Evolutionary conservation across 2,329 filamentous ascomycete species (phyloP).

Genomic region (Grosmannia clavigera): DNA sequence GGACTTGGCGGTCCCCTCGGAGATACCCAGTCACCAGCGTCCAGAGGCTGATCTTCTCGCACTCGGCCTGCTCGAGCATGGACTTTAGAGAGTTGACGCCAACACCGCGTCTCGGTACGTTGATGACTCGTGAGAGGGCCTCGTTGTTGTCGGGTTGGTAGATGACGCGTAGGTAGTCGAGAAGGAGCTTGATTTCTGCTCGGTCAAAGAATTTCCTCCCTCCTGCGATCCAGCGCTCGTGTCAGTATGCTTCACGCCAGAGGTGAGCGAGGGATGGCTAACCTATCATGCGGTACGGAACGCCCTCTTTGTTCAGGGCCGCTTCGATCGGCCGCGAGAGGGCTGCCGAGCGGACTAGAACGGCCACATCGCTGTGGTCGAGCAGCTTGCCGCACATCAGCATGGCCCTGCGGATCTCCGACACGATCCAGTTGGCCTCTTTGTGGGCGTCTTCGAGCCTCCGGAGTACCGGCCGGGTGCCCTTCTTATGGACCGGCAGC

Average conservation of each 20-base stretch:
- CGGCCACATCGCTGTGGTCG: conserved; percentile 64
- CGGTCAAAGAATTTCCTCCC: conserved; percentile 88
- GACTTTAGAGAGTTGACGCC: conserved; percentile 66
- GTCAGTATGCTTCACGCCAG: background rate
- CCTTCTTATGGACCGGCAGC: conserved; percentile 66
- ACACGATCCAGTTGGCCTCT: conserved; percentile 82
- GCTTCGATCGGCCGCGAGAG: conserved; percentile 80
- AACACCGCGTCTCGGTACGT: conserved; percentile 68
- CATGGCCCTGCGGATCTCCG: conserved; percentile 62
- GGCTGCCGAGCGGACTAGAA: conserved; percentile 73
- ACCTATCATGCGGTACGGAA: conserved; percentile 87
- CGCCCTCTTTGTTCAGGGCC: conserved; percentile 64
- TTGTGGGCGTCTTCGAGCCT: conserved; percentile 54
- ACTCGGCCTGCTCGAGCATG: conserved; percentile 66
- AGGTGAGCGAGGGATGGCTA: conserved; percentile 12
- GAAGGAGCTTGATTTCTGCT: conserved; percentile 70
- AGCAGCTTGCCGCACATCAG: conserved; percentile 64
- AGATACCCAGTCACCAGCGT: conserved; percentile 48
- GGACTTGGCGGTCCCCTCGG: conserved; percentile 32
- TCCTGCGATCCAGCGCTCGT: conserved; percentile 18
- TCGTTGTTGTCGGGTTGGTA: conserved; percentile 81
- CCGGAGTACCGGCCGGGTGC: conserved; percentile 69
- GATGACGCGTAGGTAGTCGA: conserved; percentile 82
- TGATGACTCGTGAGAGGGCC: conserved; percentile 71
- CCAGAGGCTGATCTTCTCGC: conserved; percentile 61